phyloP scores from a whole-genome alignment of 2,329 filamentous ascomycete genomes.

The Epichloe typhina region DNA sequence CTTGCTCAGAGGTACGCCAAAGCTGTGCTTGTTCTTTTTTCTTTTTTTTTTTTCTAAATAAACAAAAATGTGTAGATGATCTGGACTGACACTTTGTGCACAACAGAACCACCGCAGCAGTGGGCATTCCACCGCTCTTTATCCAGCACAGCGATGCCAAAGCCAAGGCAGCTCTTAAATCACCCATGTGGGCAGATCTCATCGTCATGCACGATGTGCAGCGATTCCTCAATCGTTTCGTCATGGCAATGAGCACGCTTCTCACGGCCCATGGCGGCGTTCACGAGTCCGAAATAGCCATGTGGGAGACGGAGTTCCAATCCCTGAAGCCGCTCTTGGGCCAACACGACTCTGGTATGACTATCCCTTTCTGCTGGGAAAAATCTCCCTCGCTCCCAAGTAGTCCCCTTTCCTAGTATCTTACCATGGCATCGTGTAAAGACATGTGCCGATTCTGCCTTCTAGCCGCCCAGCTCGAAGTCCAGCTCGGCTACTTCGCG shows the following conservation, averaged over 20 bases:
- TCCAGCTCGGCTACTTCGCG: constrained; percentile 40
- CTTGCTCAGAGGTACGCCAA: constrained; percentile 32
- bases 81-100: constrained; percentile 6
- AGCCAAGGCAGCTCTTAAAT: constrained; percentile 25
- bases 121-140: constrained; percentile 35
- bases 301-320: constrained; percentile 40
- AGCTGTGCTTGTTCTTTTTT: background rate
- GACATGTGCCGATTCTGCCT: constrained; percentile 36
- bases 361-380: too few species aligned
- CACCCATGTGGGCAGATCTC: constrained; percentile 30
- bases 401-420: too few species aligned
- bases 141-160: constrained; percentile 36
- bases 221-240: constrained; percentile 36
- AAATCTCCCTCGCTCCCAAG: too few species aligned
- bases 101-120: constrained; percentile 25
- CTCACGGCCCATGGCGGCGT: constrained; percentile 34
- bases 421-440: constrained; percentile 9
- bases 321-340: constrained; percentile 32
- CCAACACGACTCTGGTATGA: constrained; percentile 31
- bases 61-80: background rate
- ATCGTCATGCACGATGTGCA: constrained; percentile 32
- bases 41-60: background rate
- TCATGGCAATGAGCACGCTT: constrained; percentile 32
- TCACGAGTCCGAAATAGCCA: constrained; percentile 30
- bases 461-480: constrained; percentile 36